These are phyloP conservation scores for Anthoceros angustus DNA, from an alignment of 225 moss, liverwort and hornwort genomes.

Conservation along the genomic window DNA sequence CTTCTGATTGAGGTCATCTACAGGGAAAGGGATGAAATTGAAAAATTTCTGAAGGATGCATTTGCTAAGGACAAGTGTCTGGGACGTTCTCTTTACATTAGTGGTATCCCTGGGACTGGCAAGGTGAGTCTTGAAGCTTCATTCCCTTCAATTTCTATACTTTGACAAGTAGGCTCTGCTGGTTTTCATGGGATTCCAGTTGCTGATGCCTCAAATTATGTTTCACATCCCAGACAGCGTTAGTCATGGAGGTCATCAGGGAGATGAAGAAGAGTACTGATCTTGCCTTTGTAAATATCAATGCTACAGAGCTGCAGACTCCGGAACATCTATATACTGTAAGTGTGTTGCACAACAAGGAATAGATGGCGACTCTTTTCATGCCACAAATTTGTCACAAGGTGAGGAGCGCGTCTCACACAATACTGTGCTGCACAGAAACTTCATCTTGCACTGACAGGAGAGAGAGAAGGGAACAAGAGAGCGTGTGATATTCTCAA, in stretches of 20 bases:
- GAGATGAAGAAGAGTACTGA: slow-evolving; percentile 56
- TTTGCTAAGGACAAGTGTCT: slow-evolving; percentile 76
- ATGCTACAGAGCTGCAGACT: slow-evolving; percentile 78
- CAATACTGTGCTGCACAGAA: slow-evolving; percentile 26
- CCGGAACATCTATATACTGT: slow-evolving; percentile 94
- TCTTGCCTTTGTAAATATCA: slow-evolving; percentile 86
- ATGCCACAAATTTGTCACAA: background rate
- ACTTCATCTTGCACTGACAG: slow-evolving; percentile 82
- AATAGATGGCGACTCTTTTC: background rate
- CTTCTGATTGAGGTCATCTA: background rate
- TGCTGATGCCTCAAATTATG: too few relatives aligned
- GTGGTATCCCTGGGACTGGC: slow-evolving; percentile 97
- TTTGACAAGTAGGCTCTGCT: background rate
- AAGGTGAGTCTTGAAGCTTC: slow-evolving; percentile 35
- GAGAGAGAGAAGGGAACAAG: slow-evolving; percentile 80
- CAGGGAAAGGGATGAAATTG: slow-evolving; percentile 82
- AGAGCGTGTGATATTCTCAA: slow-evolving; percentile 64
- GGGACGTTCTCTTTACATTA: slow-evolving; percentile 91
- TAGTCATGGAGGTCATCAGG: slow-evolving; percentile 89
- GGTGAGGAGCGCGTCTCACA: background rate
- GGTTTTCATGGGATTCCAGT: too few relatives aligned
- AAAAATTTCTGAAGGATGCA: slow-evolving; percentile 62
- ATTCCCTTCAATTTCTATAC: too few relatives aligned
- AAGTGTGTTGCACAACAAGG: slow-evolving; percentile 9
- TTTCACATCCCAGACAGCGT: slow-evolving; percentile 59